Percentiles rank a stretch among this genome's conserved stretches.
phyloP scores from a whole-genome alignment of 2,329 filamentous ascomycete species.

The Arthrobotrys megalospora region DNA sequence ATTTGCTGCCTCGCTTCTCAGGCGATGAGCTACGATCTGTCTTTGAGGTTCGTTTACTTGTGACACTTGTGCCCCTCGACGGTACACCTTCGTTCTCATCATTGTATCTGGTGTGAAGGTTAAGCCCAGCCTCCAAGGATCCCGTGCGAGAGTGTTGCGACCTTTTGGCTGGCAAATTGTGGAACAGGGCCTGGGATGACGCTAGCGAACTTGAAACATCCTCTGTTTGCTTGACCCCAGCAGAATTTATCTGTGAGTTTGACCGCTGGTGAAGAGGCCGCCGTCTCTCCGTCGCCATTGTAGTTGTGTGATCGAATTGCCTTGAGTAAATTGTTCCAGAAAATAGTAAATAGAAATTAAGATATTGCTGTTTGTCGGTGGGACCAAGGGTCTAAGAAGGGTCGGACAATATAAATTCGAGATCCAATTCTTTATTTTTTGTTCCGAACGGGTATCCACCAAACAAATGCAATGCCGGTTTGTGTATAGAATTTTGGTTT shows the following conservation, averaged over 20 bases:
- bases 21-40: slow-evolving; percentile 54
- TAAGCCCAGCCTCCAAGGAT: slow-evolving; percentile 49
- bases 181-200: slow-evolving; percentile 60
- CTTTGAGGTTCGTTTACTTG: slow-evolving; percentile 60
- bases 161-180: slow-evolving; percentile 60
- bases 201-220: slow-evolving; percentile 61
- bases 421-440: slow-evolving; percentile 39
- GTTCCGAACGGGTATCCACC: slow-evolving; percentile 52
- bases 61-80: slow-evolving; percentile 57
- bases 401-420: slow-evolving; percentile 29
- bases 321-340: slow-evolving; percentile 48
- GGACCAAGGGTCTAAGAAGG: slow-evolving; percentile 41
- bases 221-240: slow-evolving; percentile 58
- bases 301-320: slow-evolving; percentile 30
- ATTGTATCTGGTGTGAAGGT: slow-evolving; percentile 50
- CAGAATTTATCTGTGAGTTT: slow-evolving; percentile 58
- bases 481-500: slow-evolving; percentile 57
- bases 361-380: slow-evolving; percentile 53
- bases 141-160: slow-evolving; percentile 55
- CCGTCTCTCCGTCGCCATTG: slow-evolving; percentile 57
- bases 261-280: slow-evolving; percentile 59
- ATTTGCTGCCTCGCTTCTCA: slow-evolving; percentile 50
- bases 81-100: slow-evolving; percentile 57
- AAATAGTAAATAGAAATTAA: slow-evolving; percentile 48
- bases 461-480: slow-evolving; percentile 49